A percentile compares a stretch with the other conserved stretches of the same genome.
Evolutionary conservation across 352 stramenopile genomes (phyloP).

Genomic region (Pythium insidiosum): DNA sequence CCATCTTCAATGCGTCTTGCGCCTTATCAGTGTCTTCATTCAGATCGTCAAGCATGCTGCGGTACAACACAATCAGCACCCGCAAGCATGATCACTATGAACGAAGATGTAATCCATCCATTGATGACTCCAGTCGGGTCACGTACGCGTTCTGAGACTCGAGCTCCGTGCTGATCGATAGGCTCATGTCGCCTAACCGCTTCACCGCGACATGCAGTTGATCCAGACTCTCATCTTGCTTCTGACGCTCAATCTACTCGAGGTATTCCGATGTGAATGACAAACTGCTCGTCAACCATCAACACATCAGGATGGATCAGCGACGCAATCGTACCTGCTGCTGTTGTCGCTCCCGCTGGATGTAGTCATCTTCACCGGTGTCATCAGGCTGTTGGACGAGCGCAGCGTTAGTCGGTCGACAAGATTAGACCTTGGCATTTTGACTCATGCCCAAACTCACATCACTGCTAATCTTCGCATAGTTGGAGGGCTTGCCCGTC

Average conservation of each 20-base stretch:
- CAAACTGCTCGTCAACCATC: too few relatives aligned
- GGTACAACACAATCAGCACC: not conserved
- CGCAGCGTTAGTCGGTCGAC: too few relatives aligned
- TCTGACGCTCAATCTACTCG: slow-evolving; percentile 60
- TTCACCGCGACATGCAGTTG: slow-evolving; percentile 74
- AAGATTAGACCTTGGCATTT: too few relatives aligned
- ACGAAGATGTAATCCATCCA: too few relatives aligned
- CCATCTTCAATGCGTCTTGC: slow-evolving; percentile 53
- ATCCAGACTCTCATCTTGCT: slow-evolving; percentile 79
- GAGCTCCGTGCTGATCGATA: slow-evolving; percentile 77
- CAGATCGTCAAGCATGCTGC: slow-evolving; percentile 79
- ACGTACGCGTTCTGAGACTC: slow-evolving; percentile 75
- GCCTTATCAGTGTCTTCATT: slow-evolving; percentile 80
- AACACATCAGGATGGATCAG: not conserved
- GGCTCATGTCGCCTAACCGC: slow-evolving; percentile 73
- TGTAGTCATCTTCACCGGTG: slow-evolving; percentile 42
- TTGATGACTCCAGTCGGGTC: too few relatives aligned
- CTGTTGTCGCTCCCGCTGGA: slow-evolving; percentile 30
- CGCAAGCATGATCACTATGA: too few relatives aligned
- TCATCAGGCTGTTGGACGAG: slow-evolving; percentile 41
- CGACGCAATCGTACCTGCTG: slow-evolving; percentile 28
- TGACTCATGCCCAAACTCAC: slow-evolving; percentile 16
- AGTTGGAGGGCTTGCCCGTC: slow-evolving; percentile 47
- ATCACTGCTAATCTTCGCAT: slow-evolving; percentile 67
- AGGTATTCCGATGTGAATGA: too few relatives aligned